These are phyloP conservation scores for Marasmius sp. DNA, from an alignment of 1,284 basidiomycete species.

Conservation along the genomic window DNA sequence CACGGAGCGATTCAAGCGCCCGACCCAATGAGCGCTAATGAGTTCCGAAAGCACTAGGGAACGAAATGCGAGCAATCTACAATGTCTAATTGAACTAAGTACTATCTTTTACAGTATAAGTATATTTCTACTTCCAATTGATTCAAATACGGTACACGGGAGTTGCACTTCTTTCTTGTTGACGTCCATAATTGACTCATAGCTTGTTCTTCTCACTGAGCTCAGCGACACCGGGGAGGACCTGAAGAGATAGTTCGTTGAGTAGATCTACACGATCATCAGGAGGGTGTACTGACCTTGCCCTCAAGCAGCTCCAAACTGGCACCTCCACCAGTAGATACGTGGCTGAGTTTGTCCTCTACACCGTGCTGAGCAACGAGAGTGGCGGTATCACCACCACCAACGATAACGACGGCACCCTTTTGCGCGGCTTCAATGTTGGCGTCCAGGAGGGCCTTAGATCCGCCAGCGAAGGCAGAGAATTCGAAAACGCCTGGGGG, in stretches of 20 bases:
- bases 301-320: constrained; percentile 95
- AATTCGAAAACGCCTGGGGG: constrained; percentile 99
- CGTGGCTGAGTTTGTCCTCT: constrained; percentile 92
- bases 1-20: no score
- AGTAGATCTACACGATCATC: background rate
- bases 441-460: constrained; percentile 83
- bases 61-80: no score
- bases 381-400: constrained; percentile 92
- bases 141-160: no score
- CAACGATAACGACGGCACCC: constrained; percentile 92
- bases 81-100: no score
- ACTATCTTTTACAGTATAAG: no score
- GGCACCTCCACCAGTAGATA: constrained; percentile 96
- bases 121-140: no score
- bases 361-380: constrained; percentile 80
- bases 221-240: constrained; percentile 82
- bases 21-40: no score
- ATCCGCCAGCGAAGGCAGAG: constrained; percentile 86
- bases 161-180: no score
- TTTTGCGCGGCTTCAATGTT: constrained; percentile 85
- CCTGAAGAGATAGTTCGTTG: constrained; percentile 38
- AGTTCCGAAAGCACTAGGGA: no score
- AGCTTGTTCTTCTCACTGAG: constrained; percentile 52
- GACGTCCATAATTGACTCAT: background rate
- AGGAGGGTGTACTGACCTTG: constrained; percentile 61